Evolutionary conservation across 139 green algal species (phyloP).

Genomic region (Penium margaritaceum): DNA sequence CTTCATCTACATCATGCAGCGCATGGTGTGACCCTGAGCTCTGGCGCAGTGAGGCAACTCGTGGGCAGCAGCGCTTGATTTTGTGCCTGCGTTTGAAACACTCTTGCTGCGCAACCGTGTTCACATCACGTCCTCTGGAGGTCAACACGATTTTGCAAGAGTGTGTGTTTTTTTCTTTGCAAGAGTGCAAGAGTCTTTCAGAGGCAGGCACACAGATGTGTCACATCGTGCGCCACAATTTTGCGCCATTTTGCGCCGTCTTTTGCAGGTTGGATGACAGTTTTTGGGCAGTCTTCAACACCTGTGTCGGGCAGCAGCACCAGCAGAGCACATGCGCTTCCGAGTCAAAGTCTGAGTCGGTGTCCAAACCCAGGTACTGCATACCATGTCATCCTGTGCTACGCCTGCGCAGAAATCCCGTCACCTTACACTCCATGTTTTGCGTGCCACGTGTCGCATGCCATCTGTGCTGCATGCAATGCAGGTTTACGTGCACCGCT

Average conservation of each 20-base stretch:
- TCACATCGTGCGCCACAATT: background rate
- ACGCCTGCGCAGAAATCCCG: background rate
- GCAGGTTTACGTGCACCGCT: constrained; percentile 93
- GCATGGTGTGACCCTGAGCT: no score
- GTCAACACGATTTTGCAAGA: background rate
- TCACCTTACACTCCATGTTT: constrained; percentile 6
- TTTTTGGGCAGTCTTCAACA: no score
- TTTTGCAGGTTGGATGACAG: background rate
- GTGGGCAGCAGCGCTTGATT: no score
- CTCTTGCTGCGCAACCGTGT: background rate
- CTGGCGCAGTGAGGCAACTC: no score
- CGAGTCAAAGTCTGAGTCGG: no score
- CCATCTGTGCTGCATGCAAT: no score
- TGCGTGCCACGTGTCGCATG: background rate
- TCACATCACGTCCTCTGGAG: background rate
- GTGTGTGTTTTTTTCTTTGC: background rate
- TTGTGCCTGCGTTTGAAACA: background rate
- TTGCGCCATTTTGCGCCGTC: background rate
- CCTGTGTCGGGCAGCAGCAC: no score
- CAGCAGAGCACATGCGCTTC: no score
- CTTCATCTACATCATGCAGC: no score
- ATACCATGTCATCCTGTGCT: no score
- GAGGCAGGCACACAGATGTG: background rate
- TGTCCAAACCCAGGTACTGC: no score
- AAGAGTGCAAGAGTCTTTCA: background rate